These are phyloP conservation scores for Lachancea sp. DNA, from an alignment of 805 yeast species.

Conservation along the genomic window DNA sequence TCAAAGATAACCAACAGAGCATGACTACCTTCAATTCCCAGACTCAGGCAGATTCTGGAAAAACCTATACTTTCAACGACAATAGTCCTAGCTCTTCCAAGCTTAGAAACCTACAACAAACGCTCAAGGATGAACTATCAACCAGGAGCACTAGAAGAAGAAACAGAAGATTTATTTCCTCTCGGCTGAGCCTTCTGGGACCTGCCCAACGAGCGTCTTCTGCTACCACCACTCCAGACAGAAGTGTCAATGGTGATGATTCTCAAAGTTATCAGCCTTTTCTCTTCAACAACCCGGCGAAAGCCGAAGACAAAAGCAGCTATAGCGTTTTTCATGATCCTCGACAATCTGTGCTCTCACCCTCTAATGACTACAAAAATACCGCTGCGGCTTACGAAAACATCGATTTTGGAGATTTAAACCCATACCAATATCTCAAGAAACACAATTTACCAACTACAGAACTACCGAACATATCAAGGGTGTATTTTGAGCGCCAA, in stretches of 20 bases:
- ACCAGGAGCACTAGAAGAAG: slow-evolving; percentile 22
- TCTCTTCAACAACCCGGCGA: not conserved
- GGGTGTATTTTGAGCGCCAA: slow-evolving; percentile 34
- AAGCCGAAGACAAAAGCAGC: not conserved
- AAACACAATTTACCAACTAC: slow-evolving; percentile 33
- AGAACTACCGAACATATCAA: slow-evolving; percentile 34
- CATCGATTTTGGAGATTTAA: slow-evolving; percentile 35
- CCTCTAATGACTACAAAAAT: not conserved
- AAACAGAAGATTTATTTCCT: slow-evolving; percentile 23
- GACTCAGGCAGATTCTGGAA: slow-evolving; percentile 6
- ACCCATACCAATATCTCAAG: slow-evolving; percentile 37
- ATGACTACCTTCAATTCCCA: slow-evolving; percentile 22
- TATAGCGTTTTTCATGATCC: slow-evolving; percentile 10
- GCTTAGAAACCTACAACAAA: slow-evolving; percentile 21
- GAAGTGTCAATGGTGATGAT: slow-evolving; percentile 5
- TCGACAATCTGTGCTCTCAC: not conserved
- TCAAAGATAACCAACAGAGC: slow-evolving; percentile 20
- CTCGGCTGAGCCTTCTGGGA: slow-evolving; percentile 23
- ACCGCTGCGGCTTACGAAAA: slow-evolving; percentile 6
- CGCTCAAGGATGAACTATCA: slow-evolving; percentile 23
- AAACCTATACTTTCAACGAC: slow-evolving; percentile 8
- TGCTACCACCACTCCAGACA: slow-evolving; percentile 8
- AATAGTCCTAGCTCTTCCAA: slow-evolving; percentile 11
- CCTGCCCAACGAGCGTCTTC: slow-evolving; percentile 30
- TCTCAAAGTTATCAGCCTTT: slow-evolving; percentile 7